A percentile compares a stretch with the other conserved stretches of the same genome.
These are phyloP conservation scores for Gaeumannomyces tritici DNA, from an alignment of 2,329 filamentous ascomycete species.

Conservation along the genomic window DNA sequence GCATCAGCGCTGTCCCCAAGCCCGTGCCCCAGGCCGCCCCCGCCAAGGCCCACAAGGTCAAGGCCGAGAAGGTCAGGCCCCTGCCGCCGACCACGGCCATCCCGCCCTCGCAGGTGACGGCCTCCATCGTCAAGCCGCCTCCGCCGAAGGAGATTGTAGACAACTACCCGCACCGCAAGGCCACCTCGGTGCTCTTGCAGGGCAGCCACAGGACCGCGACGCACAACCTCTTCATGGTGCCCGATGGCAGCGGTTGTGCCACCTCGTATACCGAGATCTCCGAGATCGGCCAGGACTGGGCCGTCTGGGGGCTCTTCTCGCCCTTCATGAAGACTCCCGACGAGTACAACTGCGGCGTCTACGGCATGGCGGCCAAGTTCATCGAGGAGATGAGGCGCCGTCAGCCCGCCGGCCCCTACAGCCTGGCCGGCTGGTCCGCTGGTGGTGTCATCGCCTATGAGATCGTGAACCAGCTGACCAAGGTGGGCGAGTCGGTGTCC, in stretches of 20 bases:
- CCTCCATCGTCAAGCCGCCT: constrained; percentile 31
- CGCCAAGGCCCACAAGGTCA: constrained; percentile 13
- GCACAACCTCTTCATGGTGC: constrained; percentile 42
- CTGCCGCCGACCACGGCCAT: constrained; percentile 17
- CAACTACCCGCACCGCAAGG: constrained; percentile 40
- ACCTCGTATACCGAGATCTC: constrained; percentile 58
- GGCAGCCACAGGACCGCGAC: constrained; percentile 38
- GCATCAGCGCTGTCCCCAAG: constrained; percentile 28
- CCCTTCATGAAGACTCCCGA: constrained; percentile 63
- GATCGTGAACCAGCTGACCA: constrained; percentile 49
- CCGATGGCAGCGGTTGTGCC: constrained; percentile 48
- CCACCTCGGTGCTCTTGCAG: constrained; percentile 34
- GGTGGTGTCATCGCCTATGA: constrained; percentile 66
- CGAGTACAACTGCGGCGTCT: constrained; percentile 55
- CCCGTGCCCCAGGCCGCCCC: constrained; percentile 14
- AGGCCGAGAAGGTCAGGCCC: constrained; percentile 13
- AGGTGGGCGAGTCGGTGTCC: constrained; percentile 46
- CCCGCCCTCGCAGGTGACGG: constrained; percentile 28
- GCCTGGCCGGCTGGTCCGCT: constrained; percentile 65
- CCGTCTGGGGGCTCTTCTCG: constrained; percentile 53
- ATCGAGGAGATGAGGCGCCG: constrained; percentile 61
- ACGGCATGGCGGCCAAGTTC: constrained; percentile 55
- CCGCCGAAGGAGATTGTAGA: constrained; percentile 27
- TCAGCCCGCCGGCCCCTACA: constrained; percentile 59
- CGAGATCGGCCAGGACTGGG: constrained; percentile 34